phyloP scores from a whole-genome alignment of 2,329 filamentous ascomycete genomes.

The Aspergillus neoniger region DNA sequence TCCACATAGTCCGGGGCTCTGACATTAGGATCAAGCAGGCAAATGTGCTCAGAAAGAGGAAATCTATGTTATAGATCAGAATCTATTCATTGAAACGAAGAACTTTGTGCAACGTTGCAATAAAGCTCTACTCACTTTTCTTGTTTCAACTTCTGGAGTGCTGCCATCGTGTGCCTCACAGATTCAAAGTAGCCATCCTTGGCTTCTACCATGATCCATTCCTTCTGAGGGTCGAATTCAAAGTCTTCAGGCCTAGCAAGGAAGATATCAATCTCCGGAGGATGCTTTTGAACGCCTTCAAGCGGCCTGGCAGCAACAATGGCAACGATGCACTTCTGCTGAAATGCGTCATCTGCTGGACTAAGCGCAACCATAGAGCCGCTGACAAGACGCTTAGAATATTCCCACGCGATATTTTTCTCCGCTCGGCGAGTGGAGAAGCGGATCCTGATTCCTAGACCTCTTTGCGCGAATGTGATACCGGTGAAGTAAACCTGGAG shows the following conservation, averaged over 20 bases:
- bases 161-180: conserved; percentile 69
- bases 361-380: conserved; percentile 60
- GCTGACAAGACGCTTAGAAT: conserved; percentile 59
- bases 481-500: conserved; percentile 66
- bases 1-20: conserved; percentile 56
- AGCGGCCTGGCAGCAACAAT: conserved; percentile 71
- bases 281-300: conserved; percentile 62
- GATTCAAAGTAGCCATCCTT: conserved; percentile 76
- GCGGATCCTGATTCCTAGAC: conserved; percentile 66
- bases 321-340: conserved; percentile 66
- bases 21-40: conserved; percentile 42
- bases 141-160: conserved; percentile 65
- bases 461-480: conserved; percentile 63
- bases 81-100: not conserved
- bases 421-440: conserved; percentile 69
- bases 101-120: too few relatives aligned
- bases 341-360: conserved; percentile 61
- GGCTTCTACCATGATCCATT: conserved; percentile 79
- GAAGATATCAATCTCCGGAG: conserved; percentile 74
- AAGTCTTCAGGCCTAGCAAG: conserved; percentile 64
- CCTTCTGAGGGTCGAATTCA: conserved; percentile 67
- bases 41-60: conserved; percentile 48
- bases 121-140: conserved; percentile 47
- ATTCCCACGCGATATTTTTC: conserved; percentile 68
- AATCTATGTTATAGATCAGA: conserved; percentile 38